phyloP scores from a whole-genome alignment of 768 basidiomycete genomes.

The Rhodotorula toruloides region DNA sequence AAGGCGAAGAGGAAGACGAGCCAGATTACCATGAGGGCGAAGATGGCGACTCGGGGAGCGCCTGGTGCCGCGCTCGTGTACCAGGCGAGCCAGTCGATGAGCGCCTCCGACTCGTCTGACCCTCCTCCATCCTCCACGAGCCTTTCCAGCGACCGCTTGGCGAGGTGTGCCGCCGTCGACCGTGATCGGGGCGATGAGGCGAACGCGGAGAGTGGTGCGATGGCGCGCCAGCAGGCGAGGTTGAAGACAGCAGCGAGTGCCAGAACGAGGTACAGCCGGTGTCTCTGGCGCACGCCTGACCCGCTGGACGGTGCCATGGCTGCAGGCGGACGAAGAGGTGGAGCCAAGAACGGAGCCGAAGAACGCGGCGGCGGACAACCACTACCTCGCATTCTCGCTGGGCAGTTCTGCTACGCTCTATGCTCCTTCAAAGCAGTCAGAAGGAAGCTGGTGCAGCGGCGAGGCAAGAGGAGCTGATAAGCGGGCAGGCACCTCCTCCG shows the following conservation, averaged over 20 bases:
- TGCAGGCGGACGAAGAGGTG: not conserved
- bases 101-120: conserved; percentile 6
- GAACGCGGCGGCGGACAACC: not conserved
- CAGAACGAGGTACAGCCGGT: conserved; percentile 1
- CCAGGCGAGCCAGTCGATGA: conserved; percentile 27
- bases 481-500: too few species aligned
- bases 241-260: conserved; percentile 4
- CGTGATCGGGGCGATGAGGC: not conserved
- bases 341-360: not conserved
- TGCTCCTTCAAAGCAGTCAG: too few species aligned
- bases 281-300: not conserved
- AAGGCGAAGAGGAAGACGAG: conserved; percentile 89
- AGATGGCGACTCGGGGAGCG: conserved; percentile 54
- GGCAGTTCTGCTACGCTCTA: too few species aligned
- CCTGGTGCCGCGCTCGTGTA: not conserved
- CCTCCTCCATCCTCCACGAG: too few species aligned
- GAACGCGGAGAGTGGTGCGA: not conserved
- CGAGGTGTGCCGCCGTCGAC: not conserved
- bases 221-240: conserved; percentile 11
- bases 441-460: too few species aligned
- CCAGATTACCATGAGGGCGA: conserved; percentile 66
- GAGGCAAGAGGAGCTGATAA: too few species aligned
- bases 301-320: conserved; percentile 1
- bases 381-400: too few species aligned
- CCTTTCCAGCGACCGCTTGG: too few species aligned